Evolutionary conservation across 495 filamentous ascomycete genomes (phyloP), one percentile per base, ranked within the genome.

Genomic region (Mytilinidion resinicola): DNA sequence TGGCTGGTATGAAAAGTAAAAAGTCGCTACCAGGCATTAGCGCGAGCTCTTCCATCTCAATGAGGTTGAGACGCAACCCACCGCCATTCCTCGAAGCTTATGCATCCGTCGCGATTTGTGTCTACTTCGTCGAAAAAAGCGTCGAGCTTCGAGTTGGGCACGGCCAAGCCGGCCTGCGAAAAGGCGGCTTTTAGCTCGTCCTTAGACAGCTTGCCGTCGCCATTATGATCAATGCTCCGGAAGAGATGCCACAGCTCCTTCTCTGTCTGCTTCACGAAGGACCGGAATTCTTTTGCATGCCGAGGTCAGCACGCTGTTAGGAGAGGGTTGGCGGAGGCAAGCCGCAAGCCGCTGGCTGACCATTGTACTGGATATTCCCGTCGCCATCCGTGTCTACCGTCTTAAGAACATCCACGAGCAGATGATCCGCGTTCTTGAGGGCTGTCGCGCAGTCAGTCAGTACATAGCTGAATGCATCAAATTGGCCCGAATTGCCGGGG

Each of bases 51-150:
- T 43, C 14, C 41, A 43, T 43, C 41, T 4, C 41, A n/a, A 1
- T 8, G 12, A 49, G 17, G 54, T 56, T 25, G 36, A 49, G 39
- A 36, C 42, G 21, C 15, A 57, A 71, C 83, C 68, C 86, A 97
- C 92, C 93, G 88, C 93, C 93, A 98, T 77, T 98, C 93, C 55
- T 88, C 82, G 73, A 93, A 98, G 43, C 79, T 87, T 60, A 98
- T 96, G 54, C 81, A 86, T 15, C 83, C 95, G 72, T 97, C 92
- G 55, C 85, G 80, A 71, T 98, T 92, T 67, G 80, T 81, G 72
- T 98, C 93, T 50, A 98, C 88, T 64, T 96, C 85, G 34, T 77
- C 75, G 66, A 98, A 96, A 73, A 98, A 96, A 50, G 82, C 79
- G 60, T 93, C 82, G 19, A 98, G 71, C 66, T 89, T 87, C 54